phyloP scores from a whole-genome alignment of 352 stramenopile genomes.

The Pythium brachiatum region DNA sequence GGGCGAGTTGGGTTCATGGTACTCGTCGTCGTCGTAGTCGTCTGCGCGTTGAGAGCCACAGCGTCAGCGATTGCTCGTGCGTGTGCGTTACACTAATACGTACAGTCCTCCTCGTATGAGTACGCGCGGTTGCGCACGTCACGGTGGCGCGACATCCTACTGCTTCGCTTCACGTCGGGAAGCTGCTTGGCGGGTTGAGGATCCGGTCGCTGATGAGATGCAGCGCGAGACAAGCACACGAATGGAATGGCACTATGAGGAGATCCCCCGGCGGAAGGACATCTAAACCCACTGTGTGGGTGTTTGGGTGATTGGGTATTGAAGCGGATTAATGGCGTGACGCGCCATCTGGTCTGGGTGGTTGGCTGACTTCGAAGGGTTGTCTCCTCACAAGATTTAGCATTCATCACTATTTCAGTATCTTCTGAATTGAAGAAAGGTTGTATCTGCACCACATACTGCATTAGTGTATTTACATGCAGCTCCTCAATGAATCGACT shows the following conservation, averaged over 20 bases:
- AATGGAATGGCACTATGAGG: slow-evolving; percentile 5
- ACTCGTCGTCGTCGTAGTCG: slow-evolving; percentile 72
- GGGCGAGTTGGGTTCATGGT: slow-evolving; percentile 60
- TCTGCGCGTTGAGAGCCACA: slow-evolving; percentile 27
- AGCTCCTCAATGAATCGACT: too few species aligned
- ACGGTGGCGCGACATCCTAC: slow-evolving; percentile 76
- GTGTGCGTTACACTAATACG: not conserved
- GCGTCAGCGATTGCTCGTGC: not conserved
- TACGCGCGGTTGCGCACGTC: slow-evolving; percentile 87
- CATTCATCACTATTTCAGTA: not conserved
- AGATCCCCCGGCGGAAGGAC: slow-evolving; percentile 4
- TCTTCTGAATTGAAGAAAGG: too few species aligned
- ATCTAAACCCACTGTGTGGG: not conserved
- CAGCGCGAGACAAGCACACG: not conserved
- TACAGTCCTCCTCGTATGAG: slow-evolving; percentile 87
- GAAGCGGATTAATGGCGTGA: not conserved
- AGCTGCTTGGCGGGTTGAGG: not conserved
- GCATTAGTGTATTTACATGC: too few species aligned
- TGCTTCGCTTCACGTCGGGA: not conserved
- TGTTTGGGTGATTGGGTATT: not conserved
- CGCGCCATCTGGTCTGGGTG: not conserved
- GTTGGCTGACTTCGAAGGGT: not conserved
- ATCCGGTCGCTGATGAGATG: not conserved
- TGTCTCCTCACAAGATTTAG: not conserved
- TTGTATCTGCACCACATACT: too few species aligned